A percentile compares a stretch with the other conserved stretches of the same genome.
These are phyloP conservation scores for Cordyceps pruinosa DNA, from an alignment of 2,329 filamentous ascomycete genomes.

Conservation along the genomic window DNA sequence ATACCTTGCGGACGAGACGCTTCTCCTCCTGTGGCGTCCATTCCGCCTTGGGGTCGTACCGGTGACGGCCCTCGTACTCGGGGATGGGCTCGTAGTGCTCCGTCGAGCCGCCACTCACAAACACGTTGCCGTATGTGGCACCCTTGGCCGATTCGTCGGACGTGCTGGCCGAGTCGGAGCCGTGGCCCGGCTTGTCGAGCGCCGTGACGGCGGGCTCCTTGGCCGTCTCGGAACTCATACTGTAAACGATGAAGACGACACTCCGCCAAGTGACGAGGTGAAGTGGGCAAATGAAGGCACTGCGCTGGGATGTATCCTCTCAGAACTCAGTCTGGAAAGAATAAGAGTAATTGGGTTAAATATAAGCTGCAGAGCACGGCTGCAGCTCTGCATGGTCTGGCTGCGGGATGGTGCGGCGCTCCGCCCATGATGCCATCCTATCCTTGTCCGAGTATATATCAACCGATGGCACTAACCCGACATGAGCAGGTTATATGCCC, in stretches of 20 bases:
- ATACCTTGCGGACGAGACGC: constrained; percentile 8
- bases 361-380: not conserved
- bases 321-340: too few species aligned
- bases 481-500: not conserved
- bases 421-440: constrained; percentile 6
- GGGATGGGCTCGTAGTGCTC: constrained; percentile 43
- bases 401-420: not conserved
- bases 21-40: constrained; percentile 53
- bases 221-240: not conserved
- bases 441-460: not conserved
- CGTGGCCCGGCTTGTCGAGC: not conserved
- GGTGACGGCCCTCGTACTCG: constrained; percentile 50
- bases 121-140: not conserved
- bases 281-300: too few species aligned
- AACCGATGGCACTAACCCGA: not conserved
- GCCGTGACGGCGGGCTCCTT: constrained; percentile 1
- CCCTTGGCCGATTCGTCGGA: not conserved
- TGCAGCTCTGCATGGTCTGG: not conserved
- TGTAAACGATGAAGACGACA: too few species aligned
- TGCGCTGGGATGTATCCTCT: too few species aligned
- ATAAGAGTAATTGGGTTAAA: too few species aligned
- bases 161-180: constrained; percentile 5
- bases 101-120: not conserved
- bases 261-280: too few species aligned
- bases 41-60: constrained; percentile 49